phyloP scores from a whole-genome alignment of 441 rosid species.

The Cnidoscolus chayamansa region DNA sequence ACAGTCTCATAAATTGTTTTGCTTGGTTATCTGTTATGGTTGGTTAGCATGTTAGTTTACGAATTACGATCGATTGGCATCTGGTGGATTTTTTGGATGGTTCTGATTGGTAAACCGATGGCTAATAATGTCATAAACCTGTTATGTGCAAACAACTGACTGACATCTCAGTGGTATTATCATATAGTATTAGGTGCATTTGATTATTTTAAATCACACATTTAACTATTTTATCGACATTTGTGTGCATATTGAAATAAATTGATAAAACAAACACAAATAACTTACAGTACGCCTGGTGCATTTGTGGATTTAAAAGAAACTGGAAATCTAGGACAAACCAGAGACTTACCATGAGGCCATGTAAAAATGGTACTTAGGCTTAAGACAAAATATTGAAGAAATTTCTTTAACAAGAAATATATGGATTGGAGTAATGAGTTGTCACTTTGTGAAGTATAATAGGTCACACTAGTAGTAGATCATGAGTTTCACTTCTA shows the following conservation, averaged over 20 bases:
- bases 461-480: background rate
- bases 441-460: background rate
- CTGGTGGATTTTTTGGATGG: background rate
- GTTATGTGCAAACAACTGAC: background rate
- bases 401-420: background rate
- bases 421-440: background rate
- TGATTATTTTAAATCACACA: background rate
- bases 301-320: background rate
- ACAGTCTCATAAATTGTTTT: background rate
- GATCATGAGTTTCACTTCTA: too few species aligned
- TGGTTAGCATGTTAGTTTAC: background rate
- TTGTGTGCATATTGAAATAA: background rate
- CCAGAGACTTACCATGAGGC: background rate
- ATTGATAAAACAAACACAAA: background rate
- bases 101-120: background rate
- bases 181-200: background rate
- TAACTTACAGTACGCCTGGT: background rate
- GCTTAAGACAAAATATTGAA: background rate
- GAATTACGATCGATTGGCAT: background rate
- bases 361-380: background rate
- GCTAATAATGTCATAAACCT: background rate
- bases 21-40: background rate
- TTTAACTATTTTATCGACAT: background rate
- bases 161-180: background rate
- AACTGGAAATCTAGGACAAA: slow-evolving; percentile 8